These are phyloP conservation scores for Pichia sp. DNA, from an alignment of 1,139 yeast genomes.

Conservation along the genomic window DNA sequence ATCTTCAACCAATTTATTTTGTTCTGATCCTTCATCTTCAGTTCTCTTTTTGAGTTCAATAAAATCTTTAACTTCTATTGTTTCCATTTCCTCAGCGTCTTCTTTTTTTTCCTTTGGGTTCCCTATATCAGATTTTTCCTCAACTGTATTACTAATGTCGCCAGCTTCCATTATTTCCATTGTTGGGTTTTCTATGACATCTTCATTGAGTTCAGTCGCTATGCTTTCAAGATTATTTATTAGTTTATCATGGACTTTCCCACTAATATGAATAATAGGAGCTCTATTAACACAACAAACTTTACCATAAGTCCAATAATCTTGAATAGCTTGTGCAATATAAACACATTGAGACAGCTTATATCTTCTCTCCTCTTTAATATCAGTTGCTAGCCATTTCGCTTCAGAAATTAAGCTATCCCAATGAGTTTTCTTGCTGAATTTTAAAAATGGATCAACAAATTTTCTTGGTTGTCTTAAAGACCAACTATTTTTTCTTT, in stretches of 20 bases:
- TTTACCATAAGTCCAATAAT: constrained; percentile 74
- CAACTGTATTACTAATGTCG: not conserved
- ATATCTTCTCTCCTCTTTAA: constrained; percentile 61
- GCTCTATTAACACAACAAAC: constrained; percentile 52
- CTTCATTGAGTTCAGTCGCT: not conserved
- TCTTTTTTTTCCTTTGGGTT: not conserved
- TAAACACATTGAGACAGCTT: constrained; percentile 64
- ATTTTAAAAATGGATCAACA: constrained; percentile 53
- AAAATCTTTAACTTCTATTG: not conserved
- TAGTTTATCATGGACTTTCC: not conserved
- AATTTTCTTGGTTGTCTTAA: constrained; percentile 74
- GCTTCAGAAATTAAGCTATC: constrained; percentile 71
- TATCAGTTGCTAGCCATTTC: constrained; percentile 80
- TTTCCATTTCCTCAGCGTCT: not conserved
- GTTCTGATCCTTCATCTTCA: constrained; percentile 9
- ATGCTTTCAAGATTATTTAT: not conserved
- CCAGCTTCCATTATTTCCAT: not conserved
- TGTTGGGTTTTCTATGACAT: not conserved
- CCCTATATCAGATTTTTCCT: not conserved
- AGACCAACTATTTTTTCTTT: constrained; percentile 86
- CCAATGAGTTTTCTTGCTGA: constrained; percentile 50
- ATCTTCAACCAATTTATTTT: not conserved
- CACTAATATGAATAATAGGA: constrained; percentile 30
- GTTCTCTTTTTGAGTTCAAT: not conserved
- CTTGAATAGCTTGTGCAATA: constrained; percentile 65